Evolutionary conservation across 345 rosid species (phyloP).

Genomic region (Psidium guajava): DNA sequence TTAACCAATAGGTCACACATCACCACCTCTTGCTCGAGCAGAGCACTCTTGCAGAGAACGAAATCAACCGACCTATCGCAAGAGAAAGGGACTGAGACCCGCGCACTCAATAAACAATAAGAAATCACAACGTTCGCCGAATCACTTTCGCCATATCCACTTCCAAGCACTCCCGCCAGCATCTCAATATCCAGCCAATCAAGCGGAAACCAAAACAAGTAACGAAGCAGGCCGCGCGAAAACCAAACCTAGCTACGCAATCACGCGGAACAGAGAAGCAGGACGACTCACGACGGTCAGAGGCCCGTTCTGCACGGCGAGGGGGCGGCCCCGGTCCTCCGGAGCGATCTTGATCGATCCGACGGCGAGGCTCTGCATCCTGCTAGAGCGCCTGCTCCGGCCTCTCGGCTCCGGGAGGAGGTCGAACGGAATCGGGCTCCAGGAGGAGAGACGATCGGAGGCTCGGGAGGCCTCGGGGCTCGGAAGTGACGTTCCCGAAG

Average conservation of each 20-base stretch:
- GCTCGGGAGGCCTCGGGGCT: neutral
- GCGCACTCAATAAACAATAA: neutral
- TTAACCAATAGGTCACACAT: neutral
- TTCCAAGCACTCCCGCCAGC: neutral
- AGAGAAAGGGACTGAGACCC: neutral
- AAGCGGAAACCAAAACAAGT: neutral
- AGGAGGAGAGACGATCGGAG: slow-evolving; percentile 20
- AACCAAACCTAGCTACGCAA: neutral
- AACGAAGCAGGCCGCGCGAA: too few relatives aligned
- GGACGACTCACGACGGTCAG: slow-evolving; percentile 27
- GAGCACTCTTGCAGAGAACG: neutral
- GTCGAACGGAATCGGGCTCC: slow-evolving; percentile 13
- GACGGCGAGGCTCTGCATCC: slow-evolving; percentile 15
- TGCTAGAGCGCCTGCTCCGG: slow-evolving; percentile 1
- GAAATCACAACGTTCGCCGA: neutral
- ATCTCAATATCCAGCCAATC: neutral
- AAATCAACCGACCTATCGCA: neutral
- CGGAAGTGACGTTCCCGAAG: slow-evolving; percentile 2
- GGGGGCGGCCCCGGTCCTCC: slow-evolving; percentile 2
- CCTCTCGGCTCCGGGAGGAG: neutral
- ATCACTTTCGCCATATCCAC: neutral
- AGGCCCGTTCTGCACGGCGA: slow-evolving; percentile 28
- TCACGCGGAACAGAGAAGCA: neutral
- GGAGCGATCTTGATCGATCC: slow-evolving; percentile 27
- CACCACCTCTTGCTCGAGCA: neutral